Percentiles rank a stretch among this genome's conserved stretches.
Evolutionary conservation across 768 basidiomycete genomes (phyloP).

Genomic region (Candolleomyces eurysporus): DNA sequence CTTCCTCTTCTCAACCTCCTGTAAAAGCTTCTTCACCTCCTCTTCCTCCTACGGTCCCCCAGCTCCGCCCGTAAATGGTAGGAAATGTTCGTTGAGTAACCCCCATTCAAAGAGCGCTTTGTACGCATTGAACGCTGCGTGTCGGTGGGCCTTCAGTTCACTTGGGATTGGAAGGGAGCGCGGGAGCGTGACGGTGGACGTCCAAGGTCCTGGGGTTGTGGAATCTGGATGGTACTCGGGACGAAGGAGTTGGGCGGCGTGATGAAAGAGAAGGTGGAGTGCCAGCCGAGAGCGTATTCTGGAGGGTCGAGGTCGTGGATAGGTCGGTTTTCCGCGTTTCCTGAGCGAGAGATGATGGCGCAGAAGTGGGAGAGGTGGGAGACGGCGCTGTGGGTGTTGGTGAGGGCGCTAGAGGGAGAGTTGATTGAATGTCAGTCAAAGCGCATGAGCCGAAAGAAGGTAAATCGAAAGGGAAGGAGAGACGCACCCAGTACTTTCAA

Average conservation of each 20-base stretch:
- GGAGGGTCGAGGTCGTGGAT: slow-evolving; percentile 69
- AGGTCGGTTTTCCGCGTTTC: slow-evolving; percentile 48
- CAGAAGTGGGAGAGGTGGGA: slow-evolving; percentile 76
- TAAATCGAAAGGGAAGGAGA: not conserved
- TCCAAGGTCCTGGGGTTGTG: slow-evolving; percentile 50
- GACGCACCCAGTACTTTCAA: slow-evolving; percentile 64
- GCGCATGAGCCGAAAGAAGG: not conserved
- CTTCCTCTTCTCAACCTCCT: slow-evolving; percentile 61
- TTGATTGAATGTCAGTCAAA: not conserved
- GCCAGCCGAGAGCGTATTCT: slow-evolving; percentile 61
- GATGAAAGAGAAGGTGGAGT: slow-evolving; percentile 24
- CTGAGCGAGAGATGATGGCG: slow-evolving; percentile 56
- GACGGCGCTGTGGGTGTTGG: slow-evolving; percentile 68
- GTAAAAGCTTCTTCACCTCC: slow-evolving; percentile 59
- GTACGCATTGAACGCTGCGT: slow-evolving; percentile 73
- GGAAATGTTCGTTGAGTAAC: slow-evolving; percentile 58
- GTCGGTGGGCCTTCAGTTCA: slow-evolving; percentile 62
- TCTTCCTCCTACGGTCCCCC: slow-evolving; percentile 50
- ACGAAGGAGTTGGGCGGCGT: too few species aligned
- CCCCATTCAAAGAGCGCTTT: slow-evolving; percentile 52
- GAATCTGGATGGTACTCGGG: too few species aligned
- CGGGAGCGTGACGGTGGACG: slow-evolving; percentile 64
- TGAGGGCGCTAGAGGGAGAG: slow-evolving; percentile 50
- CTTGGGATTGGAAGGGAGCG: slow-evolving; percentile 43
- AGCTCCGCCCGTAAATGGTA: slow-evolving; percentile 59